Base-by-base conservation (phyloP, 805 yeast species). In the Ogataea trehaloabstinens region DNA sequence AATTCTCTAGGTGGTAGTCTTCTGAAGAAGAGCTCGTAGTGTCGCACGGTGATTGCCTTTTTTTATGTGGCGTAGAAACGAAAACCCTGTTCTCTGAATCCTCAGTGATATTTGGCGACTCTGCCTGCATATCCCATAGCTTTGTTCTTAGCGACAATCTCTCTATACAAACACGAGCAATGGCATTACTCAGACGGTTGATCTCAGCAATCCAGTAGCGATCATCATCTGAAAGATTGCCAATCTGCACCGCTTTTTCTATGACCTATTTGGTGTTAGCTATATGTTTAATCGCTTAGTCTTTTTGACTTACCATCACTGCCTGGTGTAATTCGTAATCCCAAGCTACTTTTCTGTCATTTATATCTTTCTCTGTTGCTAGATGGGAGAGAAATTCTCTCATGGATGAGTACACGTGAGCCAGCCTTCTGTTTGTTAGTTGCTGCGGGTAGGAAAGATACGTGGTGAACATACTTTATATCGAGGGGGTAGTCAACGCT, bases 111-210 rank as follows among this genome's bases (percentile, higher is more conserved):
- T n/a, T n/a, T n/a, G n/a, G n/a, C n/a, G n/a, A n/a, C n/a, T n/a
- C n/a, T n/a, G n/a, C n/a, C n/a, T n/a, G n/a, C n/a, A n/a, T n/a
- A 28, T 24, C 34, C 2, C 28, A 25, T n/a, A 25, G 19, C 27
- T 25, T 31, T 6, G 33, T n/a, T 20, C 29, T 36, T 6, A 41
- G 10, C 4, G 41, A 22, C 18, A 37, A 15, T 33, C 44, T 31
- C 20, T 41, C 44, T 7, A 41, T 22, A 22, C 40, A 36, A 3
- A 41, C 19, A 24, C 31, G 25, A 2, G 35, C 35, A 7, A 41
- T 19, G 11, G 38, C 16, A 22, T 37, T 37, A 4, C 40, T 15
- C 12, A 41, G 13, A 10, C 24, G 19, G 20, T 28, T 36, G 24
- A 36, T 28, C n/a, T 28, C 6, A 3, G 6, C 11, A 4, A 36